Percentiles rank a stretch among this genome's conserved stretches.
Conservation (phyloP, 192 early-diverging fungal species). For the Podila epicladia region DNA sequence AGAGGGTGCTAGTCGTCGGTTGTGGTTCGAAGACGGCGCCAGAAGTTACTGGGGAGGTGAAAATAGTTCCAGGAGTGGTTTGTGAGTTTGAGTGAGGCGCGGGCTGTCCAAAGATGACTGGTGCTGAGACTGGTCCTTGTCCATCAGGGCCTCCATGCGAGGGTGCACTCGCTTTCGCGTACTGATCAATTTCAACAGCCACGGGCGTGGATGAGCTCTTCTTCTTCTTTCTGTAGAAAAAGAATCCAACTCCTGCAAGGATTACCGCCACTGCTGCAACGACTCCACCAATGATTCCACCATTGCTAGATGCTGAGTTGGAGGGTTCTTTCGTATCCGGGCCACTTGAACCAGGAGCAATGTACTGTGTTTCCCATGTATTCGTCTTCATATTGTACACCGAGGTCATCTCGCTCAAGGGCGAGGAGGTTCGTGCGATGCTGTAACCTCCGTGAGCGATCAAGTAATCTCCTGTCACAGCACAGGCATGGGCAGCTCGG, state of each 20-base stretch:
- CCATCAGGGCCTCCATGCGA: too few relatives aligned
- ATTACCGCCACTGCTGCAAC: background rate
- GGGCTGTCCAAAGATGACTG: too few relatives aligned
- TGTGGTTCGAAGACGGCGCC: too few relatives aligned
- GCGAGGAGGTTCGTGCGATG: background rate
- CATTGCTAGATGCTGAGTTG: background rate
- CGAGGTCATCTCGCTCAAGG: background rate
- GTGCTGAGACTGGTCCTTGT: too few relatives aligned
- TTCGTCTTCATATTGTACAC: background rate
- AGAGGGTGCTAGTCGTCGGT: too few relatives aligned
- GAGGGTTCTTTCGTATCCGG: too few relatives aligned
- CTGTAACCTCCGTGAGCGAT: background rate
- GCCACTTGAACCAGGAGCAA: background rate
- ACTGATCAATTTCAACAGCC: too few relatives aligned
- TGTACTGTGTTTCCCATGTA: background rate
- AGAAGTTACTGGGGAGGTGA: too few relatives aligned
- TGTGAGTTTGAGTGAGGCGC: too few relatives aligned
- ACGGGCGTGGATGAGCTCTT: too few relatives aligned
- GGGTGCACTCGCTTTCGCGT: too few relatives aligned
- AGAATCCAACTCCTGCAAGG: background rate
- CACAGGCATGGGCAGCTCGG: background rate
- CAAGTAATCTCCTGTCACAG: background rate
- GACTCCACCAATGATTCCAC: conserved; percentile 2
- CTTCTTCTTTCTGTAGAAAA: background rate
- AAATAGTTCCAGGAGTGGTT: too few relatives aligned